A percentile compares a stretch with the other conserved stretches of the same genome.
Evolutionary conservation across 2,329 filamentous ascomycete genomes (phyloP).

Genomic region (Microsporum audouinii): DNA sequence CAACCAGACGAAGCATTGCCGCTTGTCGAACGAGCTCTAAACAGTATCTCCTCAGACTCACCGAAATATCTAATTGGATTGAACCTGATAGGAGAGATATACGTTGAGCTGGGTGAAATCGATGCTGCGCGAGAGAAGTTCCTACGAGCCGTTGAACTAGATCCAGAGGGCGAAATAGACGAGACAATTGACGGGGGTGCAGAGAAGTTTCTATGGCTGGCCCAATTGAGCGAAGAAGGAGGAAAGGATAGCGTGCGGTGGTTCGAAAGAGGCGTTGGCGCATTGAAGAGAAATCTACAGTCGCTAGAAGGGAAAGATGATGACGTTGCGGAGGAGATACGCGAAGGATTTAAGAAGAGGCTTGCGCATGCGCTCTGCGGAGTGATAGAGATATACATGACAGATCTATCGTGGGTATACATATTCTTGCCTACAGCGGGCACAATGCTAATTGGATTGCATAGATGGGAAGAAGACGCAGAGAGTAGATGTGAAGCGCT

Average conservation of each 20-base stretch:
- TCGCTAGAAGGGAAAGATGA: constrained; percentile 43
- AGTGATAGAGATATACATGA: constrained; percentile 97
- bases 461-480: constrained; percentile 69
- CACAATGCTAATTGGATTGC: neutral
- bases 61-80: constrained; percentile 46
- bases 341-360: constrained; percentile 66
- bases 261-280: constrained; percentile 55
- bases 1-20: constrained; percentile 47
- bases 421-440: neutral
- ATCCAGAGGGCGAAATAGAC: constrained; percentile 59
- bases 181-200: constrained; percentile 68
- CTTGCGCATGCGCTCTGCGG: constrained; percentile 86
- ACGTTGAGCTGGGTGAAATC: constrained; percentile 70
- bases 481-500: constrained; percentile 78
- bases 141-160: constrained; percentile 58
- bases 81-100: constrained; percentile 68
- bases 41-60: constrained; percentile 24
- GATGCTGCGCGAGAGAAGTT: constrained; percentile 65
- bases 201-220: constrained; percentile 91
- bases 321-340: constrained; percentile 27
- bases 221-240: constrained; percentile 65
- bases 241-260: constrained; percentile 49
- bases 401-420: constrained; percentile 63
- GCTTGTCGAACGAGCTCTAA: constrained; percentile 43
- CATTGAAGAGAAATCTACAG: constrained; percentile 61